A percentile compares a stretch with the other conserved stretches of the same genome.
phyloP scores from a whole-genome alignment of 2,329 filamentous ascomycete species.

The Drechslerella stenobrocha region DNA sequence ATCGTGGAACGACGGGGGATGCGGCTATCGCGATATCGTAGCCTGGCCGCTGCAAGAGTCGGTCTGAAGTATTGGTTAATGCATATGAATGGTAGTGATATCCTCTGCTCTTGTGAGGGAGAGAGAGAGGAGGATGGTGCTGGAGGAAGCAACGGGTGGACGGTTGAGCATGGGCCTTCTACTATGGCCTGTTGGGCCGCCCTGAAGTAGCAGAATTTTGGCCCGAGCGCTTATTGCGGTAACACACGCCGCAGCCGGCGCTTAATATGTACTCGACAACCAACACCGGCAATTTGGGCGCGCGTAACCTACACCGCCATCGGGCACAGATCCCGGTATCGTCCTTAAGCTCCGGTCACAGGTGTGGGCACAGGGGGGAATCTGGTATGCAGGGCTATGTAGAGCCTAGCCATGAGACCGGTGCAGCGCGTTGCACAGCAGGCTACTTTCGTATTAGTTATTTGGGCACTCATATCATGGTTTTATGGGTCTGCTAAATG shows the following conservation, averaged over 20 bases:
- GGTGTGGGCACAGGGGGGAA: no score
- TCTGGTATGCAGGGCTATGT: no score
- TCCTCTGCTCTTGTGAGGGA: not conserved
- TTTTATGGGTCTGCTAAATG: no score
- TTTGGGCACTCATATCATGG: no score
- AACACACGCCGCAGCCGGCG: not conserved
- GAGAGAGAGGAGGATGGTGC: not conserved
- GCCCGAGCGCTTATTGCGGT: conserved; percentile 8
- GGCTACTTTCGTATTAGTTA: no score
- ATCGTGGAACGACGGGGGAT: conserved; percentile 8
- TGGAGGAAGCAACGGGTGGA: not conserved
- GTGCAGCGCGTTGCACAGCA: no score
- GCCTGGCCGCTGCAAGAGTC: conserved; percentile 5
- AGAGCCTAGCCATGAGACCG: no score
- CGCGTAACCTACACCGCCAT: not conserved
- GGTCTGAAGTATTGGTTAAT: not conserved
- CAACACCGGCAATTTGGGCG: no score
- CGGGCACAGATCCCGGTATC: no score
- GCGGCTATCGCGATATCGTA: conserved; percentile 1
- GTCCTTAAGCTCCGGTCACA: no score
- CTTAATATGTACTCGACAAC: not conserved
- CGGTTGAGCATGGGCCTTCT: not conserved
- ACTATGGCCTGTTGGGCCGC: not conserved
- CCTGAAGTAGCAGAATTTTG: conserved; percentile 1
- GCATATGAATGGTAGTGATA: conserved; percentile 1